Base-by-base conservation (phyloP, 176 grass and related monocot species). In the Cenchrus americanus region DNA sequence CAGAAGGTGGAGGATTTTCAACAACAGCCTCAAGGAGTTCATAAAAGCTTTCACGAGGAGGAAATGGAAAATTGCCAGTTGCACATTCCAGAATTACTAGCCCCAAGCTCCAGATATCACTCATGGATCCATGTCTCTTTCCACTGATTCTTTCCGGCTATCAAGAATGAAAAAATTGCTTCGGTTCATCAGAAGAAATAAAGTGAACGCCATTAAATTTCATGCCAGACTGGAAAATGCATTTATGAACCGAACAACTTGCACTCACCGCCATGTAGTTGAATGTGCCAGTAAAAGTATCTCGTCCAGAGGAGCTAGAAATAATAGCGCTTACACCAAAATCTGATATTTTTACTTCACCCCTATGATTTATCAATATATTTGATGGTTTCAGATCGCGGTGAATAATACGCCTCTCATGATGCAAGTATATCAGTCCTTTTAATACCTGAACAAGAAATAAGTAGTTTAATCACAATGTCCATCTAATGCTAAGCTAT, bases 81-180 rank as follows among this genome's bases (percentile, higher is more conserved):
- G 96, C 96, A 75, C 93, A 98, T 83, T 98, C 93, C 73, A 98
- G 71, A 32, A 96, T 77, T 59, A 95, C 82, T 54, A 98, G 78
- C 24, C 96, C 96, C 44, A 98, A 80, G 86, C 96, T 98, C 96
- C 96, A 98, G 63, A 98, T 98, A 71, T 98, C 96, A 86, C 96
- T 98, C 75, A 92, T 58, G 61, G 87, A 79, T 13, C 96, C 96
- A 79, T 98, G 91, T 77, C 71, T 98, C 69, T 88, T 7, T 7
- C 93, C 89, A 81, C 63, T 90, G 53, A 98, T 98, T 85, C 96
- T 91, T 91, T 98, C 96, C 41, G 96, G 96, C 96, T 98, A 80
- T 83, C 67, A 94, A 84, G 65, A 81, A 72, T 11, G 27, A 58
- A 80, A 8, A 62, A 51, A 48, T 24, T 78, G 68, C 18, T 24